Percentiles rank a stretch among this genome's conserved stretches.
Evolutionary conservation across 2,329 filamentous ascomycete genomes (phyloP).

Genomic region (Microascus cirrosus): DNA sequence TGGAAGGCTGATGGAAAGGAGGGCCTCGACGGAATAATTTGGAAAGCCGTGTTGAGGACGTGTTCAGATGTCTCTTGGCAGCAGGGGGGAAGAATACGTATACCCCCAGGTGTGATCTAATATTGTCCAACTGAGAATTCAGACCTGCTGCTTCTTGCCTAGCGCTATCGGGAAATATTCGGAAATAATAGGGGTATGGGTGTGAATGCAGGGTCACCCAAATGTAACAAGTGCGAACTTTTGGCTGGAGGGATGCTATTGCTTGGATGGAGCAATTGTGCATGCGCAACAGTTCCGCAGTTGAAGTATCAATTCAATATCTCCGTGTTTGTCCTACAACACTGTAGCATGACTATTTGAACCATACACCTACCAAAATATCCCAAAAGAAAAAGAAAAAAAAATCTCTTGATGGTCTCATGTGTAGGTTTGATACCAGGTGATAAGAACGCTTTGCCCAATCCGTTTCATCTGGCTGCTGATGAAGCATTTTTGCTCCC

Average conservation of each 20-base stretch:
- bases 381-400: too few species aligned
- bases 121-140: neutral
- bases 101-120: neutral
- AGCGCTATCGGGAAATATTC: neutral
- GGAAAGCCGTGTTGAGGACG: constrained; percentile 1
- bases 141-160: neutral
- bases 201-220: neutral
- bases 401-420: too few species aligned
- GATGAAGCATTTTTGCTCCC: too few species aligned
- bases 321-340: too few species aligned
- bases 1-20: neutral
- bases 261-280: neutral
- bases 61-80: constrained; percentile 5
- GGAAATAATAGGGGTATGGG: neutral
- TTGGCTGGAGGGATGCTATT: neutral
- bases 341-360: too few species aligned
- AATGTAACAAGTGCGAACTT: neutral
- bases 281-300: neutral
- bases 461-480: too few species aligned
- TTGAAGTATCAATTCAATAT: neutral
- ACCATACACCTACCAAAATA: too few species aligned
- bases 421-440: too few species aligned
- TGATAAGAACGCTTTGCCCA: too few species aligned
- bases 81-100: neutral
- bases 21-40: neutral